phyloP scores from a whole-genome alignment of 2,329 filamentous ascomycete species.

The Exophiala sp. region DNA sequence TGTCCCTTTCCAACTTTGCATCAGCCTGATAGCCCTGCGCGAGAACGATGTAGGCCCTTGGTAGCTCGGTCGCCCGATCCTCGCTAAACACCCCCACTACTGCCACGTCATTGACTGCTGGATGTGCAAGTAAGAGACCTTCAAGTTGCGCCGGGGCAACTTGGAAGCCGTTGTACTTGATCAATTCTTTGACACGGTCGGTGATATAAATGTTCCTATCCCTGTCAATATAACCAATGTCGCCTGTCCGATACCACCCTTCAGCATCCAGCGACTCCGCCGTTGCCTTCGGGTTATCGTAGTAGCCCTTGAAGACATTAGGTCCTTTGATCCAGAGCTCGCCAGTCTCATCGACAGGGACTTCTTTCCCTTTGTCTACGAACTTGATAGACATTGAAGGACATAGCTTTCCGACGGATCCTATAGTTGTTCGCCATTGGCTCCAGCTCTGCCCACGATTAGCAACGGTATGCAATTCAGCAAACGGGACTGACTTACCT shows the following conservation, averaged over 20 bases:
- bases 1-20: constrained; percentile 47
- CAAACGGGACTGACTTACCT: background rate
- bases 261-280: constrained; percentile 54
- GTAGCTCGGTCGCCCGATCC: constrained; percentile 56
- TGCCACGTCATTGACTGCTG: constrained; percentile 56
- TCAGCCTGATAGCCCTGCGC: constrained; percentile 42
- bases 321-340: constrained; percentile 65
- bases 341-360: constrained; percentile 60
- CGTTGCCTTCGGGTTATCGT: constrained; percentile 50
- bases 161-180: constrained; percentile 69
- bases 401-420: constrained; percentile 73
- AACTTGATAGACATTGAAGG: constrained; percentile 68
- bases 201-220: constrained; percentile 84
- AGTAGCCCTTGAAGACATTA: constrained; percentile 55
- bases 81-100: constrained; percentile 56
- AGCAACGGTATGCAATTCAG: background rate
- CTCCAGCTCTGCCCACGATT: constrained; percentile 64
- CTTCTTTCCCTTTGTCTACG: constrained; percentile 45
- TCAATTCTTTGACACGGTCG: constrained; percentile 67
- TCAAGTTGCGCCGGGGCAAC: constrained; percentile 67
- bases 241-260: constrained; percentile 85
- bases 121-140: constrained; percentile 49
- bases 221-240: constrained; percentile 73
- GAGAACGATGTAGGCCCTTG: constrained; percentile 63
- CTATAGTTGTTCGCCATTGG: constrained; percentile 67